These are phyloP conservation scores for Hemisphaericaspora xylanilytica DNA, from an alignment of 1,139 yeast genomes.

Conservation along the genomic window DNA sequence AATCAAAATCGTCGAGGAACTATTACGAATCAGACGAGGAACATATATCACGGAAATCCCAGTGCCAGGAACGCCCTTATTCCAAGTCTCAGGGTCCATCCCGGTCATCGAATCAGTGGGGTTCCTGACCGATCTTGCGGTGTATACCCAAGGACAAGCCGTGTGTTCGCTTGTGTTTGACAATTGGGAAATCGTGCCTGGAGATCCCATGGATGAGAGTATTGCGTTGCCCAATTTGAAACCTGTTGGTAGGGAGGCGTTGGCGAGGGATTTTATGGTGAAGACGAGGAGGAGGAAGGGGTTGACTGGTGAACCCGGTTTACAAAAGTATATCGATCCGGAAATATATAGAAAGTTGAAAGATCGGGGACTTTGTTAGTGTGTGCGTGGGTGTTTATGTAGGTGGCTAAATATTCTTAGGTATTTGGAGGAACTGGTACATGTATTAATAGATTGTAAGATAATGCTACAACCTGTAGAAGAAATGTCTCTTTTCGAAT, in stretches of 20 bases:
- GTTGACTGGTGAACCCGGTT: slow-evolving; percentile 69
- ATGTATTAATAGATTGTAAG: no score
- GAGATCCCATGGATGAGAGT: slow-evolving; percentile 78
- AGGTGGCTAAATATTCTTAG: neutral
- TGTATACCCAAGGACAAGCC: slow-evolving; percentile 78
- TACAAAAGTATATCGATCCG: slow-evolving; percentile 67
- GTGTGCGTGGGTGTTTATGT: neutral
- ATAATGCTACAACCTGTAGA: no score
- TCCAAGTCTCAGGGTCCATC: slow-evolving; percentile 57
- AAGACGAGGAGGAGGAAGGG: slow-evolving; percentile 91
- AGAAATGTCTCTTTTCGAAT: no score
- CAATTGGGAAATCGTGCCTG: slow-evolving; percentile 81
- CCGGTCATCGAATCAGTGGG: slow-evolving; percentile 94
- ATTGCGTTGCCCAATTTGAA: slow-evolving; percentile 65
- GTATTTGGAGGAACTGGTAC: no score
- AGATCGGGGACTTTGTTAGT: slow-evolving; percentile 38
- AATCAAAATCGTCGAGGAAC: slow-evolving; percentile 42
- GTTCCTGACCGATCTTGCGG: slow-evolving; percentile 77
- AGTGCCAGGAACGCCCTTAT: slow-evolving; percentile 74
- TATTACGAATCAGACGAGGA: slow-evolving; percentile 58
- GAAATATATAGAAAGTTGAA: slow-evolving; percentile 54
- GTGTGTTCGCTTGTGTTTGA: slow-evolving; percentile 63
- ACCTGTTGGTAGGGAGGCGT: slow-evolving; percentile 66
- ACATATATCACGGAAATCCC: slow-evolving; percentile 47
- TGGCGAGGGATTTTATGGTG: slow-evolving; percentile 85